Percentiles rank a stretch among this genome's conserved stretches.
Conservation (phyloP, 805 yeast species). For the Danielozyma ontarioensis region DNA sequence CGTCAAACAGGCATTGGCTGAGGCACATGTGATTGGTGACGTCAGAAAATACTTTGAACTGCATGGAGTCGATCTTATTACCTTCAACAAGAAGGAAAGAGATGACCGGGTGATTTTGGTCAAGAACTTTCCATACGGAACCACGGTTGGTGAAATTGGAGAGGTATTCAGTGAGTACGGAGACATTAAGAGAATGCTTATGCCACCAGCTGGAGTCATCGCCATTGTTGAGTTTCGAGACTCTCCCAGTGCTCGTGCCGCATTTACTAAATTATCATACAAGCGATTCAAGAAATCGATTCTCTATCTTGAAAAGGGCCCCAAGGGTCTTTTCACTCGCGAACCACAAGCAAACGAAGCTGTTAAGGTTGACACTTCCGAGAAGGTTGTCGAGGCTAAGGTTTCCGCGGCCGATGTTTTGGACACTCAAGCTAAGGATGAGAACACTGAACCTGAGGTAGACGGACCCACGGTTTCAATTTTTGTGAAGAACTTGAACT, state of each 20-base stretch:
- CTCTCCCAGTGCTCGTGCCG: conserved; percentile 78
- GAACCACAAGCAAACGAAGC: conserved; percentile 43
- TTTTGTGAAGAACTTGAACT: conserved; percentile 88
- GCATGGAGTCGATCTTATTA: conserved; percentile 77
- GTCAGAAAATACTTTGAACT: conserved; percentile 82
- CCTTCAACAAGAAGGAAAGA: conserved; percentile 60
- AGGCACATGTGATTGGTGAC: conserved; percentile 90
- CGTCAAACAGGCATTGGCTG: conserved; percentile 95
- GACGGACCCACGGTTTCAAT: conserved; percentile 82
- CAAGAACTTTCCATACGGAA: conserved; percentile 88
- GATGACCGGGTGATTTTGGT: conserved; percentile 79
- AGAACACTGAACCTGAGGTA: conserved; percentile 21
- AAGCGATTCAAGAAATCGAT: conserved; percentile 85
- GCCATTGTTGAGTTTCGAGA: conserved; percentile 90
- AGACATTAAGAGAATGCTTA: conserved; percentile 67
- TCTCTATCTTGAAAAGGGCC: conserved; percentile 90
- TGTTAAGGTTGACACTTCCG: conserved; percentile 15
- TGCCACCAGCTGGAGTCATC: conserved; percentile 97
- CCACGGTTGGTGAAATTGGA: conserved; percentile 72
- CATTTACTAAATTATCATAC: conserved; percentile 82
- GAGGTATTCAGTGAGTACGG: conserved; percentile 82
- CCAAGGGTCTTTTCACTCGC: conserved; percentile 67
- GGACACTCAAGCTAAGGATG: conserved; percentile 6
- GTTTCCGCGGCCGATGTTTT: conserved; percentile 41
- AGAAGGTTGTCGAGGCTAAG: conserved; percentile 40